phyloP scores from a whole-genome alignment of 129 eudicot species.

The Silybum marianum region DNA sequence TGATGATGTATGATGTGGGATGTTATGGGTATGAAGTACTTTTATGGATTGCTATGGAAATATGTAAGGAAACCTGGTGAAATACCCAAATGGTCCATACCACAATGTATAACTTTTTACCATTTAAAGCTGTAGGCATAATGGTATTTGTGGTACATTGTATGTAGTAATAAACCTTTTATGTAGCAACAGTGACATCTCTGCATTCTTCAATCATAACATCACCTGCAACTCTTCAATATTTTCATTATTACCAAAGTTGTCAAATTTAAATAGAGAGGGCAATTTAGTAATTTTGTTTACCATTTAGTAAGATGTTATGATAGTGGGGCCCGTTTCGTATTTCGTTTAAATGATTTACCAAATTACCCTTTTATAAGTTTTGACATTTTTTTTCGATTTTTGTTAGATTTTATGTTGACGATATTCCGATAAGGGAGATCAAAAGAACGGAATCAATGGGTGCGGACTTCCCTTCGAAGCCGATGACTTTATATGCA shows the following conservation, averaged over 20 bases:
- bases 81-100: conserved; percentile 39
- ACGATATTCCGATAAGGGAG: conserved; percentile 78
- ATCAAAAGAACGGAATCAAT: conserved; percentile 69
- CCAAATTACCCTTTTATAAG: too few relatives aligned
- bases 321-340: not conserved
- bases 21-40: conserved; percentile 26
- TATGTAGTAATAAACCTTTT: conserved; percentile 33
- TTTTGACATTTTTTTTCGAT: conserved; percentile 9
- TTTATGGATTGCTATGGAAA: conserved; percentile 25
- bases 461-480: conserved; percentile 92
- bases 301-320: not conserved
- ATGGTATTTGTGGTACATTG: conserved; percentile 36
- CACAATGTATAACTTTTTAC: conserved; percentile 24
- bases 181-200: conserved; percentile 39
- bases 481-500: conserved; percentile 84
- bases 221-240: conserved; percentile 30
- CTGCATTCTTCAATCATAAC: conserved; percentile 40
- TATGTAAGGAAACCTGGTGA: conserved; percentile 23
- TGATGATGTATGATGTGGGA: conserved; percentile 28
- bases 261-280: not conserved
- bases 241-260: conserved; percentile 18
- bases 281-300: conserved; percentile 8
- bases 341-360: not conserved
- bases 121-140: conserved; percentile 40
- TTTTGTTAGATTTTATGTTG: conserved; percentile 74